Conservation (phyloP, 768 basidiomycete genomes). For the Polyporus arcularius region DNA sequence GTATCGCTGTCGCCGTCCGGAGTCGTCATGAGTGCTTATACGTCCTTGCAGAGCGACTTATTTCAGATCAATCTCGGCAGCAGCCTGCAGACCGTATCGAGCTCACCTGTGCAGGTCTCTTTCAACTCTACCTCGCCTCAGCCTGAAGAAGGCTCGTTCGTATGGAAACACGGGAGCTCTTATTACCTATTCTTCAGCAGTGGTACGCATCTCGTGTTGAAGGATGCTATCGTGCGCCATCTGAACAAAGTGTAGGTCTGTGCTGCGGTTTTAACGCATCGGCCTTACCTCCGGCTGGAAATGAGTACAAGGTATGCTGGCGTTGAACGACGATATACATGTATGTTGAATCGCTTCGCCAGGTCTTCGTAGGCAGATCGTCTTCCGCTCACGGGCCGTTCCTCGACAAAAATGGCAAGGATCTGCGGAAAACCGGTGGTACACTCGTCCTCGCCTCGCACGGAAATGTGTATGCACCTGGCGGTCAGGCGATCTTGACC, state of each 20-base stretch:
- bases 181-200: slow-evolving; percentile 25
- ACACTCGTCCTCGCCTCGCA: slow-evolving; percentile 31
- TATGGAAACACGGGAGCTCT: slow-evolving; percentile 20
- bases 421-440: slow-evolving; percentile 22
- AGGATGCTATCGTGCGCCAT: not conserved
- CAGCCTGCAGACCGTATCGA: slow-evolving; percentile 4
- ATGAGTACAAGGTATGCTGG: slow-evolving; percentile 25
- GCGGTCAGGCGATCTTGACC: slow-evolving; percentile 22
- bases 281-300: slow-evolving; percentile 18
- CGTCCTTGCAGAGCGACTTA: slow-evolving; percentile 6
- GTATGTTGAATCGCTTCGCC: not conserved
- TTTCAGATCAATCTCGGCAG: slow-evolving; percentile 16
- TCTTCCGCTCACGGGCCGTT: slow-evolving; percentile 23
- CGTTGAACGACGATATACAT: not conserved
- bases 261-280: slow-evolving; percentile 20
- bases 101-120: slow-evolving; percentile 13
- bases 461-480: slow-evolving; percentile 32
- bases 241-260: not conserved
- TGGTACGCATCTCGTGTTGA: slow-evolving; percentile 4
- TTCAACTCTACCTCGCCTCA: slow-evolving; percentile 18
- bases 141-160: slow-evolving; percentile 19
- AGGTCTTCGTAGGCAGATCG: slow-evolving; percentile 27
- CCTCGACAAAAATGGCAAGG: slow-evolving; percentile 16
- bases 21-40: not conserved
- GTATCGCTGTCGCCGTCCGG: not conserved